phyloP scores from a whole-genome alignment of 1,284 basidiomycete genomes.

The Hortiboletus rubellus region DNA sequence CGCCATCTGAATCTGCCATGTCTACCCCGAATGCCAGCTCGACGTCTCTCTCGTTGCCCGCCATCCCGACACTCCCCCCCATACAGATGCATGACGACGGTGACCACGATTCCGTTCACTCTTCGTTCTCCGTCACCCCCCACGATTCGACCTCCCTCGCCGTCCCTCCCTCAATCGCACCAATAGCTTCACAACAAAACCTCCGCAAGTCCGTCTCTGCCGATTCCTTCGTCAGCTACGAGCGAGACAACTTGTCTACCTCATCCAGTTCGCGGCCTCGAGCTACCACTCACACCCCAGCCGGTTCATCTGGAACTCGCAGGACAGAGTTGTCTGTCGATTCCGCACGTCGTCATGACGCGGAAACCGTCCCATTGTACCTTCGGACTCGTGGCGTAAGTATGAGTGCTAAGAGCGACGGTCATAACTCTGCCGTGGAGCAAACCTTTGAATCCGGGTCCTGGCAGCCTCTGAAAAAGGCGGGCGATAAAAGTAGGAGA shows the following conservation, averaged over 20 bases:
- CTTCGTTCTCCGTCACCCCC: conserved; percentile 31
- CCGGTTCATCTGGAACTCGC: conserved; percentile 20
- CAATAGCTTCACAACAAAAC: conserved; percentile 26
- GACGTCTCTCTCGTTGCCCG: conserved; percentile 35
- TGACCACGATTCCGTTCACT: conserved; percentile 19
- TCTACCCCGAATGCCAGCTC: conserved; percentile 15
- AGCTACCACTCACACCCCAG: conserved; percentile 29
- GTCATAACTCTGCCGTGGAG: conserved; percentile 27
- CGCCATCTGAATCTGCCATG: conserved; percentile 25
- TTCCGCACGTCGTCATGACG: conserved; percentile 30
- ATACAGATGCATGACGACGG: conserved; percentile 42
- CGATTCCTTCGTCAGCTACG: conserved; percentile 64
- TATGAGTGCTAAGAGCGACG: conserved; percentile 44
- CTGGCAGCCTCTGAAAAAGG: conserved; percentile 34
- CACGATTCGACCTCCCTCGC: conserved; percentile 39
- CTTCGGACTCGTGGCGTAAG: conserved; percentile 56
- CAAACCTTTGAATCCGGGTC: conserved; percentile 29
- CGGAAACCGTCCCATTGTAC: conserved; percentile 38
- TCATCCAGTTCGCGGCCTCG: conserved; percentile 37
- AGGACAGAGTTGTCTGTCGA: conserved; percentile 27
- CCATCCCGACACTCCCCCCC: conserved; percentile 48
- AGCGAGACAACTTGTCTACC: conserved; percentile 39
- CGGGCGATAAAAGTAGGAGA: conserved; percentile 35
- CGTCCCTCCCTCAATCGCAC: neutral
- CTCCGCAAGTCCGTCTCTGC: conserved; percentile 73